Evolutionary conservation across 1,139 yeast species (phyloP), one percentile per base, ranked within the genome.

Genomic region (Diutina neorugosa): DNA sequence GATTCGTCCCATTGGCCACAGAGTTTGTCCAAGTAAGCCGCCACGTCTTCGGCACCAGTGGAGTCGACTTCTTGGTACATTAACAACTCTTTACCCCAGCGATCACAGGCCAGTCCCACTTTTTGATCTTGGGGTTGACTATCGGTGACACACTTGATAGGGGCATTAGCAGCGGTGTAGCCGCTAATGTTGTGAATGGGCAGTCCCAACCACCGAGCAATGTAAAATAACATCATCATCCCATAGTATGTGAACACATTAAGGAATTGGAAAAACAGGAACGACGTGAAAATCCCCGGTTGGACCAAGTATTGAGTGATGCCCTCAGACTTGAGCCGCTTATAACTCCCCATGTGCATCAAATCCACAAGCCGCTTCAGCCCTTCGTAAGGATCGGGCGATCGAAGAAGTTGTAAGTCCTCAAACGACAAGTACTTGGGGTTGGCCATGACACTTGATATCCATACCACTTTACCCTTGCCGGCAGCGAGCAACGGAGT

Each of bases 201-300:
- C 4, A 96, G 85, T 0, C 98, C 98, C 44, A 82, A 65, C 59
- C 77, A 71, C 59, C 98, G 76, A 16, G 96, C 95, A n/a, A 90
- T 50, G 64, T 89, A 90, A 64, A 94, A 93, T 64, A 90, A 71
- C 51, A 82, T 58, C 57, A 90, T 64, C 98, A 93, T 93, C 9
- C 96, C 95, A 58, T 86, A 81, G 63, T 82, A 87, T 1, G 96
- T 83, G 65, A 90, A 73, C 8, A 85, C 67, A 63, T 89, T 89
- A 65, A 94, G 76, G 59, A 78, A 86, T 56, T 86, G 80, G 63
- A 80, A 82, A 61, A 87, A 88, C 2, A 95, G 85, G 57, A 84
- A 84, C 55, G 96, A 86, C 31, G 86, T 84, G 67, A 94, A 90
- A 41, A 94, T 88, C 16, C 99, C 99, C 0, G 99, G 99, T 58